Conservation (phyloP, 495 filamentous ascomycete species). For the Baudoinia panamericana region DNA sequence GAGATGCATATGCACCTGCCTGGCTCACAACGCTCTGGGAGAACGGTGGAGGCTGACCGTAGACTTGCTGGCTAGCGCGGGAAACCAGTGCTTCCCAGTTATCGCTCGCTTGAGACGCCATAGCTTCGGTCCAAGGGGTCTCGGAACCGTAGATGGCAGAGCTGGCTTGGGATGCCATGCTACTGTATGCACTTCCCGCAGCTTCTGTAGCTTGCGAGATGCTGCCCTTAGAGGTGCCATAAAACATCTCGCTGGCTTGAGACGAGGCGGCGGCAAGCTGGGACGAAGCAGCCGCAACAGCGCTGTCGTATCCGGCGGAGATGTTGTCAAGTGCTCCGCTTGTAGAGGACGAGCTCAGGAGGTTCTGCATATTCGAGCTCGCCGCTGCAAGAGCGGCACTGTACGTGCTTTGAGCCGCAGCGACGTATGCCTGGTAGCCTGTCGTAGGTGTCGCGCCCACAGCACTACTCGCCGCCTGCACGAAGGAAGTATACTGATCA, state of each 20-base stretch:
- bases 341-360: conserved; percentile 28
- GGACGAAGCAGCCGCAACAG: conserved; percentile 39
- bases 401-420: conserved; percentile 38
- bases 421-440: conserved; percentile 24
- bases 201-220: conserved; percentile 33
- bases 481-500: conserved; percentile 59
- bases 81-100: conserved; percentile 58
- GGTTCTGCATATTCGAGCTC: conserved; percentile 36
- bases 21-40: conserved; percentile 35
- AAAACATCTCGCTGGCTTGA: conserved; percentile 20
- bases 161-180: conserved; percentile 29
- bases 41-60: conserved; percentile 58
- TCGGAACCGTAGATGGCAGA: conserved; percentile 34
- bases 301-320: conserved; percentile 36
- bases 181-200: conserved; percentile 19
- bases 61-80: conserved; percentile 56
- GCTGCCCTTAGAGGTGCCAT: conserved; percentile 34
- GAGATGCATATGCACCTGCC: conserved; percentile 31
- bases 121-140: conserved; percentile 34
- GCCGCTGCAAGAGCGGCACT: conserved; percentile 36
- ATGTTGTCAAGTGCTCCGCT: conserved; percentile 30
- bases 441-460: conserved; percentile 37
- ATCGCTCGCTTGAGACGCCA: conserved; percentile 39
- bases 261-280: conserved; percentile 23
- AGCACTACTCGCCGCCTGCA: conserved; percentile 50